A percentile compares a stretch with the other conserved stretches of the same genome.
Conservation (phyloP, 2,329 filamentous ascomycete species). For the Botrytis medusae region DNA sequence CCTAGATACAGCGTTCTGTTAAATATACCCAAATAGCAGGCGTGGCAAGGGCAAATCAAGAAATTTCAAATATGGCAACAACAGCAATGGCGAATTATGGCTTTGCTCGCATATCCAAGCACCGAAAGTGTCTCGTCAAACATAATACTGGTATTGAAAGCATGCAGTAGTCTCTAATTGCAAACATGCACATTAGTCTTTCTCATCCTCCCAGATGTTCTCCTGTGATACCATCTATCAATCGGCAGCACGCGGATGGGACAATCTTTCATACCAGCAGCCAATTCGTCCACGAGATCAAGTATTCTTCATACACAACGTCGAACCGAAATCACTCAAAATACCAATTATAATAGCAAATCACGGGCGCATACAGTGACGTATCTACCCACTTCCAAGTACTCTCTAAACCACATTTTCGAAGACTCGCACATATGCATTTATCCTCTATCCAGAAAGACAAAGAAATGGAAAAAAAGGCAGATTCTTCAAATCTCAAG, state of each 20-base stretch:
- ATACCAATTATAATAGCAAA: no score
- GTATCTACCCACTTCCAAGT: no score
- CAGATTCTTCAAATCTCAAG: no score
- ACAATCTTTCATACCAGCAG: neutral
- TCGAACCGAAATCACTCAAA: neutral
- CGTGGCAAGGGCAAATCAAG: neutral
- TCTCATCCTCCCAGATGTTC: neutral
- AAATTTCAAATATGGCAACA: neutral
- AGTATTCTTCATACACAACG: neutral
- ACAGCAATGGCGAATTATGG: neutral
- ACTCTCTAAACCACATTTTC: no score
- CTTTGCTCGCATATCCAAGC: neutral
- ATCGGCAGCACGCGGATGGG: neutral
- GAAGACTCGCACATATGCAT: no score
- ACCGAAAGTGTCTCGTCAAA: neutral
- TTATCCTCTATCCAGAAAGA: no score
- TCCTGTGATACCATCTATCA: no score
- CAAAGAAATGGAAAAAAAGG: no score
- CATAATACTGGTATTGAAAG: neutral
- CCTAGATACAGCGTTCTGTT: neutral
- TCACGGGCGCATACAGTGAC: no score
- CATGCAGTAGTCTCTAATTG: neutral
- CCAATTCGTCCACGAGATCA: neutral
- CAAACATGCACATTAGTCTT: neutral
- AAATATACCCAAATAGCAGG: fast-evolving